phyloP scores from a whole-genome alignment of 1,139 yeast genomes.

The Chernovozyma sophiae-reginae region DNA sequence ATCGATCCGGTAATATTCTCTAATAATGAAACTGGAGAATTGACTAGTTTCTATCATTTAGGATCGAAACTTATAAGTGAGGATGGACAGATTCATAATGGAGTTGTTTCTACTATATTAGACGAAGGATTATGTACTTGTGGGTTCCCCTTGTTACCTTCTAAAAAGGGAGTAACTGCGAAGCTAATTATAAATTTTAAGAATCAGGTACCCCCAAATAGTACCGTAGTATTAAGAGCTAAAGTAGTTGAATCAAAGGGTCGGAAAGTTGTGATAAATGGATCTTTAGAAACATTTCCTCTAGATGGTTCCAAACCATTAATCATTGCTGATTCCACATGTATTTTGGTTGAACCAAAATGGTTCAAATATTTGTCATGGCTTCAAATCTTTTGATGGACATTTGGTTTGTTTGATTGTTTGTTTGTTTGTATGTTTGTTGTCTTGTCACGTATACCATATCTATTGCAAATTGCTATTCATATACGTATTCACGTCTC shows the following conservation, averaged over 20 bases:
- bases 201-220: slow-evolving; percentile 62
- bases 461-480: no score
- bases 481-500: no score
- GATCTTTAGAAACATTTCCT: slow-evolving; percentile 50
- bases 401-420: no score
- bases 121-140: slow-evolving; percentile 87
- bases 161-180: slow-evolving; percentile 89
- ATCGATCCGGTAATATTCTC: slow-evolving; percentile 62
- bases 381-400: slow-evolving; percentile 33
- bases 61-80: slow-evolving; percentile 65
- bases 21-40: slow-evolving; percentile 41
- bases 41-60: slow-evolving; percentile 63
- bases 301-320: slow-evolving; percentile 22
- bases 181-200: slow-evolving; percentile 60
- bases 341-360: slow-evolving; percentile 71
- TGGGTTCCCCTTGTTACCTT: slow-evolving; percentile 83
- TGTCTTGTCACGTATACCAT: no score
- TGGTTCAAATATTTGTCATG: slow-evolving; percentile 74
- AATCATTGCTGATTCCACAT: slow-evolving; percentile 52
- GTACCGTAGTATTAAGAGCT: slow-evolving; percentile 66
- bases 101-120: slow-evolving; percentile 73
- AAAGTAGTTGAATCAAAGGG: slow-evolving; percentile 66
- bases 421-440: no score
- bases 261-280: slow-evolving; percentile 74
- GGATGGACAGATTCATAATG: slow-evolving; percentile 81